Conservation (phyloP, 139 green algal genomes). For the Spirogloea muscicola region DNA sequence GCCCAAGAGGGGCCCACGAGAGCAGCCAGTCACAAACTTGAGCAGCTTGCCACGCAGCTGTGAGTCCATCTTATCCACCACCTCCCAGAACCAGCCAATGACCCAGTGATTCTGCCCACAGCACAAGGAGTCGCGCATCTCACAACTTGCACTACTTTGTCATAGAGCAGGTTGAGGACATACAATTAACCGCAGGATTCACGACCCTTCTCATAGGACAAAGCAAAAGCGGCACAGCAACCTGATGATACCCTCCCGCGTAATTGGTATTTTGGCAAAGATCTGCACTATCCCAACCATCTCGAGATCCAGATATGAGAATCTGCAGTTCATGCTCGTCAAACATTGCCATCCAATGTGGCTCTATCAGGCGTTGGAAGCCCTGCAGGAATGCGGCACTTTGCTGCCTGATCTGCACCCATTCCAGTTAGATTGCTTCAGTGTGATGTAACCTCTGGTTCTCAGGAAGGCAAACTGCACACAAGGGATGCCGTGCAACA, state of each 20-base stretch:
- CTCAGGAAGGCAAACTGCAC: too few relatives aligned
- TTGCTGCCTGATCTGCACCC: conserved; percentile 31
- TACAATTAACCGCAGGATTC: too few relatives aligned
- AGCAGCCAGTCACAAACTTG: conserved; percentile 82
- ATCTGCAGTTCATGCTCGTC: conserved; percentile 69
- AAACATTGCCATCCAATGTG: conserved; percentile 71
- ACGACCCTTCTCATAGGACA: too few relatives aligned
- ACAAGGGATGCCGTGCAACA: too few relatives aligned
- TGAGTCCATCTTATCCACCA: conserved; percentile 13
- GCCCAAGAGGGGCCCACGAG: conserved; percentile 79
- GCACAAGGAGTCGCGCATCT: neutral
- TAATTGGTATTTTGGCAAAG: conserved; percentile 65
- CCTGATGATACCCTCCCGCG: conserved; percentile 42
- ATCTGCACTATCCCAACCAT: conserved; percentile 76
- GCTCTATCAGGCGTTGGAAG: conserved; percentile 55
- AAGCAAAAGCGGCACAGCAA: too few relatives aligned
- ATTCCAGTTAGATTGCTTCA: too few relatives aligned
- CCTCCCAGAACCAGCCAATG: conserved; percentile 80
- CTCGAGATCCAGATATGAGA: conserved; percentile 70
- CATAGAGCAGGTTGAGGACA: too few relatives aligned
- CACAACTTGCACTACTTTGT: too few relatives aligned
- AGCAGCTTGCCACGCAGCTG: conserved; percentile 60
- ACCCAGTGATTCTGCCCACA: conserved; percentile 67
- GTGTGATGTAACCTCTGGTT: too few relatives aligned
- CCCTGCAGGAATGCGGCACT: conserved; percentile 54